Evolutionary conservation across 768 basidiomycete genomes (phyloP), one percentile per base, ranked within the genome.

Genomic region (Russula emetica): DNA sequence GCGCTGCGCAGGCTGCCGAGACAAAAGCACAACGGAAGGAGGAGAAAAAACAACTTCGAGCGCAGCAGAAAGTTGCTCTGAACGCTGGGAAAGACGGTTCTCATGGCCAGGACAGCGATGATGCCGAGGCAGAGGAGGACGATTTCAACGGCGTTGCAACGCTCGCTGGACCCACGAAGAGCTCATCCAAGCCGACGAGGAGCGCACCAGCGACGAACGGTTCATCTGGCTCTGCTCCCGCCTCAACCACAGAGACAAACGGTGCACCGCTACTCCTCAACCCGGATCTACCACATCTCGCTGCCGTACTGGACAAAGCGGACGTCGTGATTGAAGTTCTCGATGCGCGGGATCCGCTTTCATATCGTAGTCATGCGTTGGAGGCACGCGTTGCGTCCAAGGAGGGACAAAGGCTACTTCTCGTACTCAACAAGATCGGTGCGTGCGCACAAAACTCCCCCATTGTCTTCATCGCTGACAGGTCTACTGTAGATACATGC

Each of bases 391-490:
- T 76, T 22, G 73, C 74, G 40, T 76, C 76, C 50, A 77, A 72
- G 50, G 72, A 64, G 45, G 82, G 73, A 64, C 81, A 81, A 70
- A 78, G 74, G 72, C 74, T 88, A 14, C 69, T 87, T 22, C 74
- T 94, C n/a, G 78, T 95, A 20, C 73, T 97, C 59, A 95, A 89
- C 74, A 97, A 97, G 78, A 87, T 88, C 67, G 94, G 94, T 92
- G 69, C 62, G 87, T 79, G 54, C 55, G 13, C 9, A 1, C 18
- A 3, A 38, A 38, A 5, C 60, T 24, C 40, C 38, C 58, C 36
- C 28, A n/a, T n/a, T n/a, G 30, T 30, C 67, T 57, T 61, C 47
- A 20, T 40, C 32, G 51, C 57, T 58, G 54, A 55, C 52, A 16
- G 22, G 38, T 16, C 58, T 47, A 20, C 9, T n/a, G 32, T 58